These are phyloP conservation scores for Cydonia oblonga DNA, from an alignment of 331 rosid species.

Conservation along the genomic window DNA sequence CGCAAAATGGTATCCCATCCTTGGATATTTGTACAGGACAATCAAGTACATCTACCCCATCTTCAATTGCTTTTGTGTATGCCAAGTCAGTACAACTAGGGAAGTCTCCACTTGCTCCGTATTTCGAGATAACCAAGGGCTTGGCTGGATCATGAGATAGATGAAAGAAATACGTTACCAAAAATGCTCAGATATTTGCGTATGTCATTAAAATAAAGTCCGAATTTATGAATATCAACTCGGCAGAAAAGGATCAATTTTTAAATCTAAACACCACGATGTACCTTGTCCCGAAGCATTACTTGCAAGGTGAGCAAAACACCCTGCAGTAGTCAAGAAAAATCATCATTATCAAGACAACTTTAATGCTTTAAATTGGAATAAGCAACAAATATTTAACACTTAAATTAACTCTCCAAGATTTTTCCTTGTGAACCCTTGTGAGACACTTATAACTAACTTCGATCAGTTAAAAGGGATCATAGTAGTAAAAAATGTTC, in stretches of 20 bases:
- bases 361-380: not conserved
- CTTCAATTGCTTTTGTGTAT: conserved; percentile 46
- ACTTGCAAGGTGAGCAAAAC: conserved; percentile 53
- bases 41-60: conserved; percentile 76
- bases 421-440: not conserved
- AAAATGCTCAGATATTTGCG: not conserved
- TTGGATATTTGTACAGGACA: conserved; percentile 88
- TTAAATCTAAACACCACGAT: conserved; percentile 1
- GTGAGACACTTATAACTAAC: not conserved
- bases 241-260: not conserved
- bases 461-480: not conserved
- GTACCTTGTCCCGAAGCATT: conserved; percentile 50
- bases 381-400: not conserved
- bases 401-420: not conserved
- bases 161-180: conserved; percentile 22
- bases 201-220: not conserved
- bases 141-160: conserved; percentile 33
- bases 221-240: not conserved
- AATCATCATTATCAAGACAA: conserved; percentile 10
- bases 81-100: conserved; percentile 72
- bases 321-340: conserved; percentile 46
- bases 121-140: conserved; percentile 66
- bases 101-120: conserved; percentile 88
- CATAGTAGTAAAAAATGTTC: not conserved
- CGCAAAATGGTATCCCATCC: conserved; percentile 76